Base-by-base conservation (phyloP, 2,329 filamentous ascomycete genomes). In the Penicillium olsonii region DNA sequence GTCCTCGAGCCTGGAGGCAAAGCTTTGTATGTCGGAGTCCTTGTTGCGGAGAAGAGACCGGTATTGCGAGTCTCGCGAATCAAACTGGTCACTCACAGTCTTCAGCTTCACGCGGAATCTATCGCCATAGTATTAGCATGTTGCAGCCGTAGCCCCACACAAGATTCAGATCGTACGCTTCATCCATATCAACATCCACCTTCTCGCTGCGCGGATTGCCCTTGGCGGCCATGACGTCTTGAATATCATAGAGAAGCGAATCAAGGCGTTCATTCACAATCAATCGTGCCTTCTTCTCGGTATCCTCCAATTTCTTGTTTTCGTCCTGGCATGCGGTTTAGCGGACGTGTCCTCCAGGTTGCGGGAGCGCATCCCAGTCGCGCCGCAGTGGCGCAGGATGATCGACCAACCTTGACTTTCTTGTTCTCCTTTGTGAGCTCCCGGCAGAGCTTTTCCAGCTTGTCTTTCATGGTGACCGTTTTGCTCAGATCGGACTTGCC, bases 351-450 rank as follows among this genome's bases (percentile, higher is more conserved):
- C 33, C 40, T 43, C 48, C 45, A 35, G 17, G 12, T 44, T 34
- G 6, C 38, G 29, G n/a, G 19, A 42, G 42, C 29, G 31, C 40
- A 40, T 15, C 22, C 20, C 17, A 34, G 20, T 27, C 34, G 15
- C 27, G 27, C 24, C 38, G 26, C 17, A 34, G 20, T 22, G 37
- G 15, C 27, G 31, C 29, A 42, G 26, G 26, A 5, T 39, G 24
- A 42, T 42, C 37, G 46, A 68, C 76, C 61, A 72, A 94, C 90
- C 87, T 97, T 97, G 58, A 99, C 84, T 75, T 95, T 95, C 74
- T 97, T 97, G 71, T 99, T 99, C 67, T 99, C 94, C 63, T 92
- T 88, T 53, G 95, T 94, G 47, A 99, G 80, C 71, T 99, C 94
- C 48, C 94, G 81, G 64, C 92, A 96, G 26, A 99, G 78, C 69